phyloP scores from a whole-genome alignment of 164 flowering plant species.

The Nymphaea colorata region DNA sequence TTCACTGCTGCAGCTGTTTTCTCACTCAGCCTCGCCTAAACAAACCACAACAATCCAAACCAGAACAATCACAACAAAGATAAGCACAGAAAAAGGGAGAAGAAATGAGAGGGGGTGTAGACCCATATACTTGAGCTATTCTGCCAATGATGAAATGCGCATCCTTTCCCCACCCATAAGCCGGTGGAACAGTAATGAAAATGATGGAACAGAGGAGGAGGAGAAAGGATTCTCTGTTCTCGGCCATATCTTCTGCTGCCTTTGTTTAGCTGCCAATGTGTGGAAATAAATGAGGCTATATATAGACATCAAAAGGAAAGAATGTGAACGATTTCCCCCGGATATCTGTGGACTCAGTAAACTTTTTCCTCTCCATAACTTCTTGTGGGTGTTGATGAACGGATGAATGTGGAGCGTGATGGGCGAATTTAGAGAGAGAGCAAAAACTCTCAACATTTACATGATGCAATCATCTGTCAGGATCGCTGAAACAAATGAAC shows the following conservation, averaged over 20 bases:
- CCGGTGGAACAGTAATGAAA: conserved; percentile 10
- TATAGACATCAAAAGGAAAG: not conserved
- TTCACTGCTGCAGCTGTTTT: conserved; percentile 59
- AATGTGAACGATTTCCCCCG: not conserved
- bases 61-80: not conserved
- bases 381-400: not conserved
- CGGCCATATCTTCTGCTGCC: not conserved
- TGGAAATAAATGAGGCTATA: not conserved
- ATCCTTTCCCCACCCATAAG: conserved; percentile 53
- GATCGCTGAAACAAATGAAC: no score
- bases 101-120: not conserved
- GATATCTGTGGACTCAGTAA: not conserved
- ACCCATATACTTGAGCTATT: conserved; percentile 65
- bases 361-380: not conserved
- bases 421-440: not conserved
- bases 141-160: conserved; percentile 52
- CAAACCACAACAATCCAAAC: not conserved
- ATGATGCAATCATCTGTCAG: not conserved
- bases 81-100: not conserved
- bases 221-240: not conserved
- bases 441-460: not conserved
- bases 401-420: not conserved
- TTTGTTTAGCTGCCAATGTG: not conserved
- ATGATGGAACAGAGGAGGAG: not conserved
- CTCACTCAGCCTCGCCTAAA: conserved; percentile 46